A percentile compares a stretch with the other conserved stretches of the same genome.
phyloP scores from a whole-genome alignment of 768 basidiomycete genomes.

The Mrakia frigida region DNA sequence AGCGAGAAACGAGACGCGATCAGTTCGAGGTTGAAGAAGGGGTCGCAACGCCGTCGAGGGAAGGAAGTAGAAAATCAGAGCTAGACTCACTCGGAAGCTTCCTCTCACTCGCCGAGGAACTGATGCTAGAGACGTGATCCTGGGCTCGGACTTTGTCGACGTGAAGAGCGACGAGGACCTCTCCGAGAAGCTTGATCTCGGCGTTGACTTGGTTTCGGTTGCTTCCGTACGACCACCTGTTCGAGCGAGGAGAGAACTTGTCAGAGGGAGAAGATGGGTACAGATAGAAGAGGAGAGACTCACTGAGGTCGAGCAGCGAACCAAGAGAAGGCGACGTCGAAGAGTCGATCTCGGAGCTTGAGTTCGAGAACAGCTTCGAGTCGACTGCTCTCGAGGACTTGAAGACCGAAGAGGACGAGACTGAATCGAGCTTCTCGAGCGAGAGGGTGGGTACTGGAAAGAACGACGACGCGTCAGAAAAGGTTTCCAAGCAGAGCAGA shows the following conservation, averaged over 20 bases:
- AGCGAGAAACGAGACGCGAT: background rate
- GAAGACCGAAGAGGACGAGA: constrained; percentile 86
- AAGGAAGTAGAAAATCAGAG: no score
- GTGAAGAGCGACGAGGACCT: constrained; percentile 73
- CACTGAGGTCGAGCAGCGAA: constrained; percentile 90
- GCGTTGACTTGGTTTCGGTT: constrained; percentile 83
- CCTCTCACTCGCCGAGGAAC: constrained; percentile 44
- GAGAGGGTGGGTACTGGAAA: constrained; percentile 74
- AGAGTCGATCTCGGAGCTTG: constrained; percentile 66
- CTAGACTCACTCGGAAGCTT: constrained; percentile 56
- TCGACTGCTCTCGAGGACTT: constrained; percentile 78
- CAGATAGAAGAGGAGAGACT: constrained; percentile 41
- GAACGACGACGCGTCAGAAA: background rate
- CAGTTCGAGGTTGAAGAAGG: background rate
- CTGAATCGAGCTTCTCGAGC: constrained; percentile 86
- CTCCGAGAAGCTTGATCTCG: constrained; percentile 78
- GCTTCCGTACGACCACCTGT: constrained; percentile 93
- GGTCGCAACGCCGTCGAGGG: background rate
- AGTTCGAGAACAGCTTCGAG: constrained; percentile 78
- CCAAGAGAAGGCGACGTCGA: constrained; percentile 79
- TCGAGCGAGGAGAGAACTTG: background rate
- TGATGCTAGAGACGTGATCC: constrained; percentile 37
- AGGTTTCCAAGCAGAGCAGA: background rate
- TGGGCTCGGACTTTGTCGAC: constrained; percentile 62
- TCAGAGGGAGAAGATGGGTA: background rate